These are phyloP conservation scores for Apiospora sp. DNA, from an alignment of 2,329 filamentous ascomycete species.

Conservation along the genomic window DNA sequence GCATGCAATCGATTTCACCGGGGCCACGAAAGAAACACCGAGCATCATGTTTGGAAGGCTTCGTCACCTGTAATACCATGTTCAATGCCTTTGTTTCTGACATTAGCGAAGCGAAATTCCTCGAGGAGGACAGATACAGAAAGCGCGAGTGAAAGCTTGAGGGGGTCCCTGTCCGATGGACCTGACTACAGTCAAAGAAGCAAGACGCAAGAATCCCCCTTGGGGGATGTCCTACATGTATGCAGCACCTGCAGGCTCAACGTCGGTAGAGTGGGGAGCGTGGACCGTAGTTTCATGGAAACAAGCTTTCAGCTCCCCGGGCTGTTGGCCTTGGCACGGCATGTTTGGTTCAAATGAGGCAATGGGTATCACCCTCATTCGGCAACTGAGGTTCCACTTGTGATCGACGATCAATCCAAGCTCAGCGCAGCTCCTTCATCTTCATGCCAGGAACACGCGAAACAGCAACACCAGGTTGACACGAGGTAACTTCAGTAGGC, in stretches of 20 bases:
- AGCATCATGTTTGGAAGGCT: neutral
- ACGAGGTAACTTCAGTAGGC: neutral
- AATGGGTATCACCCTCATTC: neutral
- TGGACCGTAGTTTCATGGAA: neutral
- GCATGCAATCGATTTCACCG: neutral
- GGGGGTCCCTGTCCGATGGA: neutral
- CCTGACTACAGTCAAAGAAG: neutral
- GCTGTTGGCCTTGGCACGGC: constrained; percentile 8
- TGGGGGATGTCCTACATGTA: neutral
- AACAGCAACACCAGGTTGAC: neutral
- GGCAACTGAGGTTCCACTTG: constrained; percentile 15
- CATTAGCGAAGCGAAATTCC: neutral
- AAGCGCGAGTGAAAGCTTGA: neutral
- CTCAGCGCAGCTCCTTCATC: neutral
- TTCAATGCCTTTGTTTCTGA: neutral
- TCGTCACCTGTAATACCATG: constrained; percentile 12
- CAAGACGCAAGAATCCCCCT: neutral
- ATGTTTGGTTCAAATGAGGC: constrained; percentile 11
- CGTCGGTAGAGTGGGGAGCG: neutral
- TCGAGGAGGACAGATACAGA: neutral
- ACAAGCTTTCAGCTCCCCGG: constrained; percentile 20
- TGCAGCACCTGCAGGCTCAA: neutral
- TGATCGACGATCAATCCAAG: constrained; percentile 16
- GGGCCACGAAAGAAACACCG: neutral
- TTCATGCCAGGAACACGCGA: constrained; percentile 12